These are phyloP conservation scores for Penicillium sp. DNA, from an alignment of 2,329 filamentous ascomycete genomes.

Conservation along the genomic window DNA sequence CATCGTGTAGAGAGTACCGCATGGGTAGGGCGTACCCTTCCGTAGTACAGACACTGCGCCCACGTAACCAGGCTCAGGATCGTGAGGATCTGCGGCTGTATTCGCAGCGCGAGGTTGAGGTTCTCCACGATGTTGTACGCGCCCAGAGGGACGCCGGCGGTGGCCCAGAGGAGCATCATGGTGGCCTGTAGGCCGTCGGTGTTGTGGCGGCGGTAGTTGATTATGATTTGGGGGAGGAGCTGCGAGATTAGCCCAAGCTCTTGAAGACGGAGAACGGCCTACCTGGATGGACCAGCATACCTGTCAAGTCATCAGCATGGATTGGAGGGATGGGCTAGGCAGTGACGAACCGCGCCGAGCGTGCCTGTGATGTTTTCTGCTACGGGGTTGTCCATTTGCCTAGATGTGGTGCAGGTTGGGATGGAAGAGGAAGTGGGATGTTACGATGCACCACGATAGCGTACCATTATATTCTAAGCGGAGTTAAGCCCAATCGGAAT, in stretches of 20 bases:
- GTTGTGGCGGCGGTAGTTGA: constrained; percentile 64
- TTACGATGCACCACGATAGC: no score
- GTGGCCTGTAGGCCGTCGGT: constrained; percentile 62
- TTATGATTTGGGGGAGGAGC: constrained; percentile 65
- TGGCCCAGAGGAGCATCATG: constrained; percentile 68
- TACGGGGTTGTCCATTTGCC: not conserved
- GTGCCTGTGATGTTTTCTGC: not conserved
- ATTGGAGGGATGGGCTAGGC: not conserved
- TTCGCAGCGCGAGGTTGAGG: constrained; percentile 52
- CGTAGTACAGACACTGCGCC: constrained; percentile 52
- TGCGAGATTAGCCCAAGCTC: constrained; percentile 28
- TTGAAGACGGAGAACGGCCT: constrained; percentile 11
- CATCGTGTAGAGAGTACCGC: not conserved
- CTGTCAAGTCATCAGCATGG: constrained; percentile 11
- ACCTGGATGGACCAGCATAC: constrained; percentile 66
- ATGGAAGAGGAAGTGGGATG: no score
- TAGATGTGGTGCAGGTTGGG: no score
- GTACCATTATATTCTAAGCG: no score
- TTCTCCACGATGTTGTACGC: constrained; percentile 55
- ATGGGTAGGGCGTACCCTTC: constrained; percentile 25
- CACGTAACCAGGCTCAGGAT: constrained; percentile 48
- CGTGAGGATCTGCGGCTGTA: constrained; percentile 54
- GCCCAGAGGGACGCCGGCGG: constrained; percentile 64
- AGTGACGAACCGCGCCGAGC: not conserved
- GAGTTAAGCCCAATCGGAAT: no score